Evolutionary conservation across 306 rosid species (phyloP).

Genomic region (Pueraria montana): DNA sequence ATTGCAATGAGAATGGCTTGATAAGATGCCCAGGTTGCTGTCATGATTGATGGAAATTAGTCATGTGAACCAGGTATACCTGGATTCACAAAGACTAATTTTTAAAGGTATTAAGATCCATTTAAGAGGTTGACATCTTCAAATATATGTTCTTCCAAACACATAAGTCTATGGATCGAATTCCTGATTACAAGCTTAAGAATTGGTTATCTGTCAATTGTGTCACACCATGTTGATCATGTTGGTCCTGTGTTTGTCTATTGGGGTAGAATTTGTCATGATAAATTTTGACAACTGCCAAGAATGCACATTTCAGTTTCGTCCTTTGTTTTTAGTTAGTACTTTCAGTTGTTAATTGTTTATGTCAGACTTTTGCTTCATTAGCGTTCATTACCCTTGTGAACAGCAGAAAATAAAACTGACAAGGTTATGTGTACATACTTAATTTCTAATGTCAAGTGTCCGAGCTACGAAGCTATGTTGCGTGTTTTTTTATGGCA

Average conservation of each 20-base stretch:
- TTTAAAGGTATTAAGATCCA: neutral
- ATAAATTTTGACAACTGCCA: constrained; percentile 42
- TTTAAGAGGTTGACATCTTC: neutral
- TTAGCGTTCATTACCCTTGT: constrained; percentile 42
- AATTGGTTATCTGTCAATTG: neutral
- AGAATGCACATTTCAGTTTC: constrained; percentile 44
- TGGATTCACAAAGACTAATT: neutral
- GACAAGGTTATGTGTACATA: constrained; percentile 28
- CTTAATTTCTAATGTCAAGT: constrained; percentile 39
- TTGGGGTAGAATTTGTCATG: constrained; percentile 40
- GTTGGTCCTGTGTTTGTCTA: neutral
- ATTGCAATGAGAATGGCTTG: constrained; percentile 92
- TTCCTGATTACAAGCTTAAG: neutral
- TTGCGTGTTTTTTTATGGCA: neutral
- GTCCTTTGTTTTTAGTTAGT: constrained; percentile 38
- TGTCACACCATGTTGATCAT: neutral
- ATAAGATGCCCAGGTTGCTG: constrained; percentile 75
- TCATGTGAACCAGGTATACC: neutral
- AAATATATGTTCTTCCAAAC: neutral
- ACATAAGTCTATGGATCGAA: neutral
- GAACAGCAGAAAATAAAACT: constrained; percentile 53
- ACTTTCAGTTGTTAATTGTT: constrained; percentile 35
- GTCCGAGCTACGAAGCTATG: neutral
- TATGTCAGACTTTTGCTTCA: constrained; percentile 12
- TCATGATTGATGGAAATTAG: constrained; percentile 41